Evolutionary conservation across 2,329 filamentous ascomycete genomes (phyloP).

Genomic region (Juglanconis sp.): DNA sequence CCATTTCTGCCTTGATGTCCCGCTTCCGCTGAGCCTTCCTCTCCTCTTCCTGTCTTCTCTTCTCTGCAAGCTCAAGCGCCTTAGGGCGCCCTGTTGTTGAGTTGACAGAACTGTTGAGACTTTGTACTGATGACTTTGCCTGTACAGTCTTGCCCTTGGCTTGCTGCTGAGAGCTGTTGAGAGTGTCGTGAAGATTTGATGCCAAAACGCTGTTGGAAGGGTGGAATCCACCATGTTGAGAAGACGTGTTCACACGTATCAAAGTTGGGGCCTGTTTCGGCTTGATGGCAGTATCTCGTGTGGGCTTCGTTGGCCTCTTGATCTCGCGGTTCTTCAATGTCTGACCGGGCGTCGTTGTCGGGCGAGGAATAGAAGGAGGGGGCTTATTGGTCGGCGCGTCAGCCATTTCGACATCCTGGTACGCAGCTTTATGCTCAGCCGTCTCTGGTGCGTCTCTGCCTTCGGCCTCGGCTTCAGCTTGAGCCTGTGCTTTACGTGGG

Average conservation of each 20-base stretch:
- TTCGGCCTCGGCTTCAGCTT: slow-evolving; percentile 24
- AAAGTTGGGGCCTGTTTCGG: slow-evolving; percentile 67
- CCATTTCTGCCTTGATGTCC: slow-evolving; percentile 76
- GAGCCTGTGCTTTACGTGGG: slow-evolving; percentile 46
- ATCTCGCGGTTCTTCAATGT: slow-evolving; percentile 50
- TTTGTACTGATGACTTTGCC: slow-evolving; percentile 52
- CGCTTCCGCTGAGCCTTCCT: slow-evolving; percentile 74
- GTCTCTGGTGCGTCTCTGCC: slow-evolving; percentile 29
- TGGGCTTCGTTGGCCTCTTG: slow-evolving; percentile 60
- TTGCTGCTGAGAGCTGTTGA: slow-evolving; percentile 40
- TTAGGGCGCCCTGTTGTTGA: slow-evolving; percentile 66
- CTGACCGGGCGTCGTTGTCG: slow-evolving; percentile 45
- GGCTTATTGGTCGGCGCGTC: slow-evolving; percentile 55
- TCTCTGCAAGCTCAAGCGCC: slow-evolving; percentile 71
- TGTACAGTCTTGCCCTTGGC: slow-evolving; percentile 64
- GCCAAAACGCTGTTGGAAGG: slow-evolving; percentile 56
- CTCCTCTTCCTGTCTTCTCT: slow-evolving; percentile 83
- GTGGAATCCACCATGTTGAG: slow-evolving; percentile 58
- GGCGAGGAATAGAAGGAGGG: slow-evolving; percentile 56
- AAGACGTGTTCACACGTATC: slow-evolving; percentile 67
- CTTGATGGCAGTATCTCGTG: slow-evolving; percentile 57
- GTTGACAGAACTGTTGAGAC: slow-evolving; percentile 58
- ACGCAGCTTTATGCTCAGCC: slow-evolving; percentile 31
- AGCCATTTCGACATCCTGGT: slow-evolving; percentile 52
- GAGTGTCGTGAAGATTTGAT: slow-evolving; percentile 56